These are phyloP conservation scores for Pythium angustatum DNA, from an alignment of 352 stramenopile species.

Conservation along the genomic window DNA sequence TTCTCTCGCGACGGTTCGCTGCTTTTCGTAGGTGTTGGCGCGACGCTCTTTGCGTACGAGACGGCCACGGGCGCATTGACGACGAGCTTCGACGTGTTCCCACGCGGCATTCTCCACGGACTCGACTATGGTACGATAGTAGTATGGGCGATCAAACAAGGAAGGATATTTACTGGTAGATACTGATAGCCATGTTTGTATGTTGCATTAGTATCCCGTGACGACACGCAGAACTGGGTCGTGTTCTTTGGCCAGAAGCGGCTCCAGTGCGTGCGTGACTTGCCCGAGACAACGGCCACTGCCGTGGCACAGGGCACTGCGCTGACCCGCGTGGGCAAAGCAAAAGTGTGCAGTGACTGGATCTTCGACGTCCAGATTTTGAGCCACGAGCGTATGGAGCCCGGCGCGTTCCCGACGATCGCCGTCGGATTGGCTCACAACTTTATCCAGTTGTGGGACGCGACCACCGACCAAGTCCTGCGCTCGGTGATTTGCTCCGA, in stretches of 20 bases:
- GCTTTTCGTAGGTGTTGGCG: slow-evolving; percentile 72
- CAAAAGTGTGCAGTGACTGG: slow-evolving; percentile 80
- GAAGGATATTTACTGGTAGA: background rate
- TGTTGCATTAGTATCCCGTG: slow-evolving; percentile 11
- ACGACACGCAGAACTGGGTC: slow-evolving; percentile 26
- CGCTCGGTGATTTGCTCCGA: slow-evolving; percentile 69
- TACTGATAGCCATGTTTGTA: background rate
- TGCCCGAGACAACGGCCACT: slow-evolving; percentile 45
- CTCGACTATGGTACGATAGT: slow-evolving; percentile 49
- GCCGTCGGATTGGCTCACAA: slow-evolving; percentile 85
- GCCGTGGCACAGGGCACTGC: slow-evolving; percentile 11
- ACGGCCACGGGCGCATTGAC: slow-evolving; percentile 47
- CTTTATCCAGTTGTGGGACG: slow-evolving; percentile 80
- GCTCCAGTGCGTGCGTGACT: slow-evolving; percentile 49
- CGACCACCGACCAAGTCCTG: slow-evolving; percentile 40
- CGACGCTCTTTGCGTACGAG: slow-evolving; percentile 68
- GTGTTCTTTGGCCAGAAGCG: slow-evolving; percentile 86
- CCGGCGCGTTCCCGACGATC: slow-evolving; percentile 33
- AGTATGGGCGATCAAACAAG: background rate
- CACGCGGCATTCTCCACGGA: slow-evolving; percentile 73
- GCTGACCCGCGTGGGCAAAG: slow-evolving; percentile 40
- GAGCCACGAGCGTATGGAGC: slow-evolving; percentile 1
- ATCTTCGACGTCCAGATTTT: slow-evolving; percentile 81
- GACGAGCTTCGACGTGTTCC: slow-evolving; percentile 46
- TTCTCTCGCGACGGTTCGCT: slow-evolving; percentile 73